Evolutionary conservation across 345 rosid genomes (phyloP), one percentile per base, ranked within the genome.

Genomic region (Erysimum cheiranthoides): DNA sequence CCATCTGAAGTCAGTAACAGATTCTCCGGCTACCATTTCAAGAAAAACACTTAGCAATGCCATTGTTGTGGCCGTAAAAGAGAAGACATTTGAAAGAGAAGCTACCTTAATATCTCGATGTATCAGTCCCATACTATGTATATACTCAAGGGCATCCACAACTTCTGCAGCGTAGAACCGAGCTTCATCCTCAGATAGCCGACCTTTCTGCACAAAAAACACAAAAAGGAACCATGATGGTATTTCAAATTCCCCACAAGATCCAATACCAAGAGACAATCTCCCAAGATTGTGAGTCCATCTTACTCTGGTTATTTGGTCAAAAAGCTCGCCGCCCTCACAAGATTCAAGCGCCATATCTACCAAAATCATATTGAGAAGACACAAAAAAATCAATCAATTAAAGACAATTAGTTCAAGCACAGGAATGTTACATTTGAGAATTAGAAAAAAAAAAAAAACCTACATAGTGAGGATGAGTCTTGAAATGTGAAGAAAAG

Each of bases 301-400:
- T n/a, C 96, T 86, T 87, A 92, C 99, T 82, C 97, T 85, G 43
- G 97, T 93, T 78, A 95, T 90, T 82, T 95, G 99, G 84, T 95
- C 98, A 53, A 95, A 95, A 81, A 90, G 96, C 74, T 92, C 99
- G 59, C 99, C 99, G n/a, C 97, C 99, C 81, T 95, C 98, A 32
- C 99, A 92, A 64, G 99, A 93, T 84, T 95, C 99, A 69, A 92
- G 98, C 21, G 97, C 99, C 99, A 95, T 92, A 70, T 95, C 78
- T 74, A 74, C 49, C 35, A 18, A 63, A 62, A 62, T 27, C 46
- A 72, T 28, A 61, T 6, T 6, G 16, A 30, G 14, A 8, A 63
- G 38, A 43, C 7, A 13, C 6, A 6, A 61, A 17, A 16, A 47
- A 47, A 49, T 17, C 53, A 38, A 4, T 62, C 39, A 65, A 10